Conservation (phyloP, 164 flowering plant species). For the Malania oleifera region DNA sequence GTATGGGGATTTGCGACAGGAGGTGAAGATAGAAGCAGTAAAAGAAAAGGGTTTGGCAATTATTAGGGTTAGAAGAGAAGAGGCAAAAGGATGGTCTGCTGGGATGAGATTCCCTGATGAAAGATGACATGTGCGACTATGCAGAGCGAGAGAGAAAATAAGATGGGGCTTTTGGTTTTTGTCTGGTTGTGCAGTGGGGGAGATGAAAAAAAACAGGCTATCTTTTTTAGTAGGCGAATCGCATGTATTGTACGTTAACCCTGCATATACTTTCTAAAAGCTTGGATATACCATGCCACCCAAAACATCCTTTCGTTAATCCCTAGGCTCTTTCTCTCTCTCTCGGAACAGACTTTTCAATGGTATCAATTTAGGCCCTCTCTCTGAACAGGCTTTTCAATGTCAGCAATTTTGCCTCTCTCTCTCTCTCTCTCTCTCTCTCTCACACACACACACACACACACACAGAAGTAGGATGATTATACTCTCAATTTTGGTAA, state of each 20-base stretch:
- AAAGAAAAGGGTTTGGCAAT: conserved; percentile 32
- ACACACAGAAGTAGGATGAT: too few species aligned
- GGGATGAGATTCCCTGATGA: conserved; percentile 47
- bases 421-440: neutral
- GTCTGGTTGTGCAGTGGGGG: conserved; percentile 43
- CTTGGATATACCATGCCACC: conserved; percentile 47
- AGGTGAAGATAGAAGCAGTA: conserved; percentile 19
- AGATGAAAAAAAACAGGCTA: conserved; percentile 24
- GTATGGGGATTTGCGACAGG: conserved; percentile 31
- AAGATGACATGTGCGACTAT: conserved; percentile 33
- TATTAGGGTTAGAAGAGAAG: conserved; percentile 29
- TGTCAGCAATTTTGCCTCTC: neutral
- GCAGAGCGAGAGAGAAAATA: conserved; percentile 16
- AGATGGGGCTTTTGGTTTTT: conserved; percentile 57
- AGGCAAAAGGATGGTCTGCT: conserved; percentile 22
- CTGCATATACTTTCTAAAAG: conserved; percentile 61
- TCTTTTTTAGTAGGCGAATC: conserved; percentile 56
- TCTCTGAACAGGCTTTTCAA: neutral
- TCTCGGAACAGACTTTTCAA: neutral
- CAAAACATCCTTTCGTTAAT: conserved; percentile 35
- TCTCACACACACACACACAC: neutral
- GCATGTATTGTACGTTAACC: conserved; percentile 54
- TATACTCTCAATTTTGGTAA: too few species aligned
- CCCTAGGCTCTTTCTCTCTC: conserved; percentile 27
- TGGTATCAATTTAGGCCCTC: neutral